These are phyloP conservation scores for Tephrocybe sp. DNA, from an alignment of 768 basidiomycete genomes.

Conservation along the genomic window DNA sequence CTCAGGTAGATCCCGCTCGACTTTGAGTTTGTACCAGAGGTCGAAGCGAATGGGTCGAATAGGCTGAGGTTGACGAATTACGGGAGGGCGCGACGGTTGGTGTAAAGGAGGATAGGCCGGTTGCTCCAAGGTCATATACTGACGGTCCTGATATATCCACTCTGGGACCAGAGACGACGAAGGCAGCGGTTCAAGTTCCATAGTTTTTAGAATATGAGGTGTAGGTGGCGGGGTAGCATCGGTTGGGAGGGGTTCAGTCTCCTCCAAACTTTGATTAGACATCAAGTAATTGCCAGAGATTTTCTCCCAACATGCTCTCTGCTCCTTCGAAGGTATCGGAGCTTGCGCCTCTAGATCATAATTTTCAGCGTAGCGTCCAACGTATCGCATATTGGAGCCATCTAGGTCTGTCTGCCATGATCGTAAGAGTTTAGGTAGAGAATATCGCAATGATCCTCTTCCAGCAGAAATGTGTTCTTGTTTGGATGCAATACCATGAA, in stretches of 20 bases:
- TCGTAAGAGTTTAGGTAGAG: too few relatives aligned
- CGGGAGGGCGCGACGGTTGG: neutral
- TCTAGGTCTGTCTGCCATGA: neutral
- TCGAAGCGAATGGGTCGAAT: neutral
- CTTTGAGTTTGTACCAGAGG: neutral
- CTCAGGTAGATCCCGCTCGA: neutral
- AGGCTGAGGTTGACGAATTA: neutral
- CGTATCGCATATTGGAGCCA: neutral
- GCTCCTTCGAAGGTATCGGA: neutral
- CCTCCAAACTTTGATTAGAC: neutral
- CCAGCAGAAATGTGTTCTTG: neutral
- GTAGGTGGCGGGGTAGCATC: neutral
- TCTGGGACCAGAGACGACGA: neutral
- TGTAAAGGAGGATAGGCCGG: neutral
- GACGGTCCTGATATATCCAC: neutral
- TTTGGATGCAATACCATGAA: neutral
- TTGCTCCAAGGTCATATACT: neutral
- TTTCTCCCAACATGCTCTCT: neutral
- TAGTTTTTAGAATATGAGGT: neutral
- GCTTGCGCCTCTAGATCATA: neutral
- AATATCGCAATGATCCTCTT: too few relatives aligned
- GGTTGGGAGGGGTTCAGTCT: slow-evolving; percentile 6
- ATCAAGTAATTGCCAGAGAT: neutral
- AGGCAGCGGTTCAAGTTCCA: neutral
- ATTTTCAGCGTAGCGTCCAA: neutral